Evolutionary conservation across 2,329 filamentous ascomycete genomes (phyloP).

Genomic region (Colletotrichum sidae): DNA sequence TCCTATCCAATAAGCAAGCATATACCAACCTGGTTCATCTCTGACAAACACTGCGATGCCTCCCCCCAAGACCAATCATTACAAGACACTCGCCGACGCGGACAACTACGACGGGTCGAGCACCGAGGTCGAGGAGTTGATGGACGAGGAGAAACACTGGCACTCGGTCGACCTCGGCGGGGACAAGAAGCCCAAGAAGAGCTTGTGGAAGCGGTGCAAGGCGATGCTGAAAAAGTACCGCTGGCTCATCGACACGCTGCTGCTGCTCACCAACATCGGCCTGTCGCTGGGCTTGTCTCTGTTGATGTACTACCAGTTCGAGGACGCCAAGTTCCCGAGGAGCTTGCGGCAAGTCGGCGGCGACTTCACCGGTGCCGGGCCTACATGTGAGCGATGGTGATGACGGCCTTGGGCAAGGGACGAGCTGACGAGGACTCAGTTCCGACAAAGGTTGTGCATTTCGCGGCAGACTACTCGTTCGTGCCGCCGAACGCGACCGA

Average conservation of each 20-base stretch:
- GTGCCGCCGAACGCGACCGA: slow-evolving; percentile 52
- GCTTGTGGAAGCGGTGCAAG: slow-evolving; percentile 24
- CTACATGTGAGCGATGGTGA: slow-evolving; percentile 45
- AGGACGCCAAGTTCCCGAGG: slow-evolving; percentile 20
- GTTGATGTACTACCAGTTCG: slow-evolving; percentile 36
- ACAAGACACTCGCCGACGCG: slow-evolving; percentile 3
- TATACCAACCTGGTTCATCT: background rate
- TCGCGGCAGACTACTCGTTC: slow-evolving; percentile 51
- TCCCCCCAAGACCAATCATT: slow-evolving; percentile 5
- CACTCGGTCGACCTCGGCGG: slow-evolving; percentile 24
- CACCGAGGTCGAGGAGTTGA: slow-evolving; percentile 33
- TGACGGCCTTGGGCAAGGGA: too few relatives aligned
- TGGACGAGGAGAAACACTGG: slow-evolving; percentile 36
- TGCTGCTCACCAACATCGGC: slow-evolving; percentile 33
- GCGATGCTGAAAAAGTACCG: slow-evolving; percentile 13
- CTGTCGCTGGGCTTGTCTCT: slow-evolving; percentile 29
- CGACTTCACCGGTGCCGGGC: slow-evolving; percentile 50
- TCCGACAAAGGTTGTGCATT: slow-evolving; percentile 50
- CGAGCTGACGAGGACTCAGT: slow-evolving; percentile 42
- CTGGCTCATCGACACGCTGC: slow-evolving; percentile 32
- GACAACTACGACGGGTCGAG: slow-evolving; percentile 29
- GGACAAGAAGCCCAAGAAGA: background rate
- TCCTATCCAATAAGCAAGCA: background rate
- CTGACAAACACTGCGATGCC: background rate
- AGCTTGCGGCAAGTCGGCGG: slow-evolving; percentile 50